These are phyloP conservation scores for Sporothrix sp. DNA, from an alignment of 2,329 filamentous ascomycete genomes.

Conservation along the genomic window DNA sequence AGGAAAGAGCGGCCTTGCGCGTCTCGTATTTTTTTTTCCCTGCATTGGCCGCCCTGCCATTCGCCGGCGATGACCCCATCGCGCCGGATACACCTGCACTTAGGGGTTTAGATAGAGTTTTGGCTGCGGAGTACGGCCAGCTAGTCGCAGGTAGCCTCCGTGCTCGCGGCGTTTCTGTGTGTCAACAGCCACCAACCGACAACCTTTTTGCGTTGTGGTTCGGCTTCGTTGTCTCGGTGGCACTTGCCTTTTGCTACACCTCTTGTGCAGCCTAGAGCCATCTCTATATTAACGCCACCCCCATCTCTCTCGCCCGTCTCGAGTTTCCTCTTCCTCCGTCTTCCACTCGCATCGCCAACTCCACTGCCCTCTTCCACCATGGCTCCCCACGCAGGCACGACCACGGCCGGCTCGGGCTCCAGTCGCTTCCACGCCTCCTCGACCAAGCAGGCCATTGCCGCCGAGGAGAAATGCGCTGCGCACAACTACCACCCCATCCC, in stretches of 20 bases:
- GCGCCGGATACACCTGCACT: slow-evolving; percentile 43
- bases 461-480: slow-evolving; percentile 77
- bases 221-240: not conserved
- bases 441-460: slow-evolving; percentile 66
- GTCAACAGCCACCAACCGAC: slow-evolving; percentile 6
- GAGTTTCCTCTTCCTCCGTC: too few species aligned
- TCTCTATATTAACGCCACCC: not conserved
- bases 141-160: slow-evolving; percentile 8
- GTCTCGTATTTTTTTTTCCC: not conserved
- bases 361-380: slow-evolving; percentile 29
- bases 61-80: slow-evolving; percentile 8
- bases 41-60: not conserved
- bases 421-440: slow-evolving; percentile 62
- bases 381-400: slow-evolving; percentile 47
- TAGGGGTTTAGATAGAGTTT: slow-evolving; percentile 40
- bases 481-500: slow-evolving; percentile 99
- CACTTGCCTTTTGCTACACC: not conserved
- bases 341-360: not conserved
- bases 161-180: slow-evolving; percentile 2
- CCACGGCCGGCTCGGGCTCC: slow-evolving; percentile 30
- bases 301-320: not conserved
- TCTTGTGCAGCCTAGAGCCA: too few species aligned
- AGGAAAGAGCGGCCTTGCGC: too few species aligned
- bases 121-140: slow-evolving; percentile 2
- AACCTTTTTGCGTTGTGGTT: too few species aligned